Conservation (phyloP, 495 filamentous ascomycete species). For the Penicillium chermesinum region DNA sequence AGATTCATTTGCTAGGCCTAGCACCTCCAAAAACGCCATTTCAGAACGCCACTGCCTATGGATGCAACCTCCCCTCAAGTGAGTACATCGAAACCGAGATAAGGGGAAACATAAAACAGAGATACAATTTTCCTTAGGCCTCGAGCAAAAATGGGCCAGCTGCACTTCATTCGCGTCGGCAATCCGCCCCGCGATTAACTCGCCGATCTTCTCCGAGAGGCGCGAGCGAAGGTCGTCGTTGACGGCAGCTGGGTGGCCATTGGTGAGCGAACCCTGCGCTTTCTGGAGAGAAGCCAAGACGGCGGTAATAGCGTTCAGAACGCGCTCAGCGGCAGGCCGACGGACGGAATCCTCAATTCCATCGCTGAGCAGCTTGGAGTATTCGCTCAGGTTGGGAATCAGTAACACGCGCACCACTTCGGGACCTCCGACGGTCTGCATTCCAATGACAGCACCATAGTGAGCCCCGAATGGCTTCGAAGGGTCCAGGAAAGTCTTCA, state of each 20-base stretch:
- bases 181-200: constrained; percentile 49
- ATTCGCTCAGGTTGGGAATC: constrained; percentile 72
- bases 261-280: constrained; percentile 30
- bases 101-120: not conserved
- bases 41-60: constrained; percentile 4
- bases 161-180: constrained; percentile 43
- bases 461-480: constrained; percentile 71
- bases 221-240: constrained; percentile 49
- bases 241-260: constrained; percentile 43
- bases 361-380: constrained; percentile 66
- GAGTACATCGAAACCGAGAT: not conserved
- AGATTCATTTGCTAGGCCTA: not conserved
- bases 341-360: constrained; percentile 53
- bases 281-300: constrained; percentile 49
- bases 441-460: constrained; percentile 78
- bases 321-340: constrained; percentile 55
- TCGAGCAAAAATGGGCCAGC: constrained; percentile 36
- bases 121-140: not conserved
- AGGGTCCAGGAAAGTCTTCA: constrained; percentile 86
- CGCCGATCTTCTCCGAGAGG: constrained; percentile 56
- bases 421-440: constrained; percentile 67
- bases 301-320: constrained; percentile 56
- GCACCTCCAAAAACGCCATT: not conserved
- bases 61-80: not conserved
- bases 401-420: constrained; percentile 77